phyloP scores from a whole-genome alignment of 768 basidiomycete genomes.

The Strobilomyces dryophilus region DNA sequence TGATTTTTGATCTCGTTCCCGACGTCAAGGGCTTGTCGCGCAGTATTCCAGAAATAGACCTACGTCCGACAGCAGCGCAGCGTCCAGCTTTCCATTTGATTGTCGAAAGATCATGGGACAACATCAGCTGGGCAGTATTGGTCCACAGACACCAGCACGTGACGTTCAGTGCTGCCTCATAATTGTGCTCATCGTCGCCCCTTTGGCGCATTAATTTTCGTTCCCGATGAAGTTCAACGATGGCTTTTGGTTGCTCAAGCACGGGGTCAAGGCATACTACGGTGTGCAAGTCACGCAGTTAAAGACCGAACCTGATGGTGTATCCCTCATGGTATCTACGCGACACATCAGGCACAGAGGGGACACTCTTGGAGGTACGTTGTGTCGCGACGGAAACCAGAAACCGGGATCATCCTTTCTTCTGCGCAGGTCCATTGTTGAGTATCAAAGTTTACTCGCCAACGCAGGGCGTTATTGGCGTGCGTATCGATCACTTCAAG shows the following conservation, averaged over 20 bases:
- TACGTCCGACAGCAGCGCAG: no score
- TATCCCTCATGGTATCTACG: slow-evolving; percentile 58
- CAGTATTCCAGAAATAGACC: no score
- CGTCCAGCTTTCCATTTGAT: no score
- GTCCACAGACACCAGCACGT: background rate
- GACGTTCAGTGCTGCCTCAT: background rate
- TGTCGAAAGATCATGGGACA: background rate
- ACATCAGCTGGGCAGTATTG: background rate
- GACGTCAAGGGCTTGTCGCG: no score
- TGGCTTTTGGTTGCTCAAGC: slow-evolving; percentile 66
- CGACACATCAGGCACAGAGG: slow-evolving; percentile 59
- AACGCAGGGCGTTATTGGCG: slow-evolving; percentile 51
- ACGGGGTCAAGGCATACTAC: slow-evolving; percentile 56
- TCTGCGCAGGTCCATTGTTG: slow-evolving; percentile 10
- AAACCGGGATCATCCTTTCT: background rate
- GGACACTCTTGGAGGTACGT: slow-evolving; percentile 55
- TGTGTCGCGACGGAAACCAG: background rate
- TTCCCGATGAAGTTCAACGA: slow-evolving; percentile 65
- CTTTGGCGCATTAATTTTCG: background rate
- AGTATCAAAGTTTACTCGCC: slow-evolving; percentile 49
- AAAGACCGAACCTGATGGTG: slow-evolving; percentile 40
- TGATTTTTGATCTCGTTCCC: no score
- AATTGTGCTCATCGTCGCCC: background rate
- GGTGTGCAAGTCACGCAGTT: slow-evolving; percentile 59
- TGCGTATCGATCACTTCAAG: slow-evolving; percentile 54